These are phyloP conservation scores for Pyrrhoderma noxium DNA, from an alignment of 1,284 basidiomycete genomes.

Conservation along the genomic window DNA sequence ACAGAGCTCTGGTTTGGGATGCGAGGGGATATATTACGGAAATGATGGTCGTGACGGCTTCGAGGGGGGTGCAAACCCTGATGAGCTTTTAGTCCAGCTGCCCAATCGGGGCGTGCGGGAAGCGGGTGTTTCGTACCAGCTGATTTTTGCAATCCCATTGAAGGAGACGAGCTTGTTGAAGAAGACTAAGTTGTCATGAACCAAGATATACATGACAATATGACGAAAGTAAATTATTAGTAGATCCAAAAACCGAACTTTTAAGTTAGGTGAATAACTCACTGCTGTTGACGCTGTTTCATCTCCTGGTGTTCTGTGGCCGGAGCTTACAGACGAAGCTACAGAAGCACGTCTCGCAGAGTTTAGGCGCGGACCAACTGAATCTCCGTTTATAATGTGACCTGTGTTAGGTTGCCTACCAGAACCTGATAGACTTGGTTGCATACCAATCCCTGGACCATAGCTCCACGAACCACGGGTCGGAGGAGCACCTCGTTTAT, in stretches of 20 bases:
- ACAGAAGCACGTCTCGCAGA: conserved; percentile 38
- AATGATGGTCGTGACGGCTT: conserved; percentile 35
- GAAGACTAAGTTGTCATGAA: no score
- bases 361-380: conserved; percentile 57
- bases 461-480: conserved; percentile 56
- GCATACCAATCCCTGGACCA: conserved; percentile 44
- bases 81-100: conserved; percentile 69
- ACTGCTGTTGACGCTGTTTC: conserved; percentile 69
- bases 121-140: conserved; percentile 70
- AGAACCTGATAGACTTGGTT: conserved; percentile 22
- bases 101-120: conserved; percentile 77
- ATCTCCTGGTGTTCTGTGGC: conserved; percentile 59
- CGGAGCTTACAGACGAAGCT: conserved; percentile 42
- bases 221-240: conserved; percentile 12
- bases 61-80: conserved; percentile 47
- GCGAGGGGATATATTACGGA: conserved; percentile 37
- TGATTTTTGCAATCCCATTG: conserved; percentile 64
- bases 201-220: conserved; percentile 16
- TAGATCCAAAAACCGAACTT: conserved; percentile 17
- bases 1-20: conserved; percentile 27
- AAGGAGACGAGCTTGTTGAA: conserved; percentile 71
- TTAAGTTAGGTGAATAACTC: conserved; percentile 32
- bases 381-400: conserved; percentile 25
- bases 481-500: conserved; percentile 35
- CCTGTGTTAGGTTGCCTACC: conserved; percentile 20